Evolutionary conservation across 2,329 filamentous ascomycete genomes (phyloP).

Genomic region (Chrysoporthe deuterocubensis): DNA sequence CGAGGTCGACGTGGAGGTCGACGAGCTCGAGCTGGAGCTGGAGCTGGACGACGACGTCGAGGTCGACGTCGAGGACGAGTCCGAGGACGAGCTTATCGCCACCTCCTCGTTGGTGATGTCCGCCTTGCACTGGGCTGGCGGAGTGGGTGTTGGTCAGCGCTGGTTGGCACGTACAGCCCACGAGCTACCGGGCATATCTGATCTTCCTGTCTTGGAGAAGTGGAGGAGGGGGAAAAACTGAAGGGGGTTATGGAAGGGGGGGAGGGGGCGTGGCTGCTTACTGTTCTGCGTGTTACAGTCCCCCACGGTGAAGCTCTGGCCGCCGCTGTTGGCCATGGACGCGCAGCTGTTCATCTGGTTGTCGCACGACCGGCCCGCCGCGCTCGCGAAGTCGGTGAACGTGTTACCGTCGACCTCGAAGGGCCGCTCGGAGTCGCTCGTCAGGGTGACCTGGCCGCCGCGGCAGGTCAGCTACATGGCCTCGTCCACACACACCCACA

Average conservation of each 20-base stretch:
- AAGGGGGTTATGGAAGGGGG: too few relatives aligned
- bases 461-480: neutral
- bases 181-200: neutral
- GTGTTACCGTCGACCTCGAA: constrained; percentile 50
- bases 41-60: constrained; percentile 16
- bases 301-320: constrained; percentile 41
- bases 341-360: constrained; percentile 54
- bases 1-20: constrained; percentile 15
- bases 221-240: neutral
- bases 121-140: constrained; percentile 45
- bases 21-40: constrained; percentile 7
- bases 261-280: constrained; percentile 37
- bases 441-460: constrained; percentile 43
- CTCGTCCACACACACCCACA: too few relatives aligned
- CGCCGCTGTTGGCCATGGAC: constrained; percentile 45
- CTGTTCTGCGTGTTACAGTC: constrained; percentile 52
- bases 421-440: constrained; percentile 43
- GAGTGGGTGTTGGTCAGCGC: neutral
- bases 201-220: neutral
- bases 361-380: constrained; percentile 50
- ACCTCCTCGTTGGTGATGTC: constrained; percentile 8
- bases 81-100: constrained; percentile 18
- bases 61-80: constrained; percentile 24
- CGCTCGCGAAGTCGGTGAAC: constrained; percentile 50
- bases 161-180: neutral